phyloP scores from a whole-genome alignment of 768 basidiomycete genomes.

The Scleroderma citrinum region DNA sequence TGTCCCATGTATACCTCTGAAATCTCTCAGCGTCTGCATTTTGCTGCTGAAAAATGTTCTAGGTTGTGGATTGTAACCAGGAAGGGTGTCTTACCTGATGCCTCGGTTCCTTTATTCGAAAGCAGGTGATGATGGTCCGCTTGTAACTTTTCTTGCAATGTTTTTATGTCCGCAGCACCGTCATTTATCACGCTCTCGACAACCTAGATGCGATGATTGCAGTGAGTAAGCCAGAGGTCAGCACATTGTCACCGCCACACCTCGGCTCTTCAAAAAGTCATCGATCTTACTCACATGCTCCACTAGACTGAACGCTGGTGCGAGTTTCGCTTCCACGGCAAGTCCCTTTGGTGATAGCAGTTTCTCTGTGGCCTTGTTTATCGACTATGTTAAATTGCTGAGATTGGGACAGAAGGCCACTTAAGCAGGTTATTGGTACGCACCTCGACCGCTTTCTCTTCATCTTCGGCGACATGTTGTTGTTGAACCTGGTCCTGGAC shows the following conservation, averaged over 20 bases:
- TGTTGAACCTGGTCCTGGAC: conserved; percentile 16
- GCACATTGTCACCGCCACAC: no score
- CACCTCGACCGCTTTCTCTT: conserved; percentile 8
- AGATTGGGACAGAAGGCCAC: not conserved
- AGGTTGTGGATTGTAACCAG: no score
- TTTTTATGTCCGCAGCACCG: not conserved
- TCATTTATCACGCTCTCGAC: conserved; percentile 5
- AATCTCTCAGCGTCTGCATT: no score
- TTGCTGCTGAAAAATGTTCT: no score
- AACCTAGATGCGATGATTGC: conserved; percentile 1
- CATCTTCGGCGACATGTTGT: conserved; percentile 9
- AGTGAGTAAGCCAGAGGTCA: not conserved
- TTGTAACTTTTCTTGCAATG: not conserved
- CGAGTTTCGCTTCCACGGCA: conserved; percentile 10
- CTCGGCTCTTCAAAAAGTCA: no score
- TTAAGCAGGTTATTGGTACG: not conserved
- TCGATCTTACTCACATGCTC: conserved; percentile 7
- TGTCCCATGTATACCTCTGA: no score
- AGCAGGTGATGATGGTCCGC: no score
- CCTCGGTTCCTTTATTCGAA: no score
- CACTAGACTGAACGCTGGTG: conserved; percentile 7
- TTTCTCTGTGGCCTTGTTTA: conserved; percentile 1
- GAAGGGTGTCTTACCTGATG: no score
- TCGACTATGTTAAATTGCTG: not conserved
- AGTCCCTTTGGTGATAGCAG: not conserved